phyloP scores from a whole-genome alignment of 2,329 filamentous ascomycete species.

The Tolypocladium cylindrosporum region DNA sequence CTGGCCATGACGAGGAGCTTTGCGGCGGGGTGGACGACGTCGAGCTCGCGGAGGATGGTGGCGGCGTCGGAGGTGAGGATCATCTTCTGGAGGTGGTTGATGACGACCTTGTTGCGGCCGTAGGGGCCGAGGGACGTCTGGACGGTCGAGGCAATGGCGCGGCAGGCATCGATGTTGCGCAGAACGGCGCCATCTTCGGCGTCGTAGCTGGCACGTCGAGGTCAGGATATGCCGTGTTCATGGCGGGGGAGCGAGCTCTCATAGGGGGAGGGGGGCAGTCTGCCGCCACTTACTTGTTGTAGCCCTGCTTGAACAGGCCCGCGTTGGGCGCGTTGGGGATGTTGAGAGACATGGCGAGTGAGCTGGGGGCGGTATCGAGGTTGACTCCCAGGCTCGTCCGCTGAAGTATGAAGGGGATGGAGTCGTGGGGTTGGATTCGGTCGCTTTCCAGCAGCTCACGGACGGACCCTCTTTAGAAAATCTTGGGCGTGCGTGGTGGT shows the following conservation, averaged over 20 bases:
- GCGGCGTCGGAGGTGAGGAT: conserved; percentile 96
- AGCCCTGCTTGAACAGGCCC: conserved; percentile 90
- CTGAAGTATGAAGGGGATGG: neutral
- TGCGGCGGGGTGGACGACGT: conserved; percentile 95
- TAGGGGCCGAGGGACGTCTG: conserved; percentile 96
- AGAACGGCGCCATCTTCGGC: conserved; percentile 97
- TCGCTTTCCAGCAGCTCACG: neutral
- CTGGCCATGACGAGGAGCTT: conserved; percentile 98
- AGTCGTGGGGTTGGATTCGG: conserved; percentile 2
- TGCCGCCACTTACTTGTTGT: conserved; percentile 66
- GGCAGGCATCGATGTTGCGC: conserved; percentile 97
- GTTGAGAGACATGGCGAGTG: conserved; percentile 72
- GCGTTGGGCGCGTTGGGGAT: conserved; percentile 91
- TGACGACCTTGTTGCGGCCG: conserved; percentile 98
- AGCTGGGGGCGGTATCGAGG: neutral
- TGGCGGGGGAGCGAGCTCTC: conserved; percentile 6
- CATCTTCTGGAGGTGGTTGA: conserved; percentile 99
- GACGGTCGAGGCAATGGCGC: conserved; percentile 89
- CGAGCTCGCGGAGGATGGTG: conserved; percentile 92
- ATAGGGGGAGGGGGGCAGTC: conserved; percentile 11
- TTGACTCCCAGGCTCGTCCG: conserved; percentile 4
- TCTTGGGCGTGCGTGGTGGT: neutral
- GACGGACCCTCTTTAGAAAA: neutral
- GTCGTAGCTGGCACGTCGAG: conserved; percentile 66
- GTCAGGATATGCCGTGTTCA: neutral